These are phyloP conservation scores for Flaveria trinervia DNA, from an alignment of 129 eudicot genomes.

Conservation along the genomic window DNA sequence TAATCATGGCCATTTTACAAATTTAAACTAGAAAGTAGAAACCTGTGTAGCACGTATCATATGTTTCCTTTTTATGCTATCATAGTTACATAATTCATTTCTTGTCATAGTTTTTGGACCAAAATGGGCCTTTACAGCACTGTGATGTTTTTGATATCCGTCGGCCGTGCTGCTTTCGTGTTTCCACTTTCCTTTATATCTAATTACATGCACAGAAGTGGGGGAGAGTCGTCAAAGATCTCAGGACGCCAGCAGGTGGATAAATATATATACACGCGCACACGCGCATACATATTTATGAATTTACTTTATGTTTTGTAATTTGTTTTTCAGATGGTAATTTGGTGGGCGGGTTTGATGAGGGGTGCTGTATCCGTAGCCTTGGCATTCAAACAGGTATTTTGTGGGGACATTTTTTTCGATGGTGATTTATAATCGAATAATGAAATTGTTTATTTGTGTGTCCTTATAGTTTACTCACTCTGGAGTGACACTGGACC, in stretches of 20 bases:
- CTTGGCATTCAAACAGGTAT: slow-evolving; percentile 91
- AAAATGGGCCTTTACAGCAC: slow-evolving; percentile 57
- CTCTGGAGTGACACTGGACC: slow-evolving; percentile 71
- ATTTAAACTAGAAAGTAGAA: slow-evolving; percentile 18
- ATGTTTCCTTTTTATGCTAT: not conserved
- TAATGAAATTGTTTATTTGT: slow-evolving; percentile 9
- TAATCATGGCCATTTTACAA: slow-evolving; percentile 11
- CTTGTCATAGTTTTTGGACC: slow-evolving; percentile 50
- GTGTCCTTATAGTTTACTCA: slow-evolving; percentile 58
- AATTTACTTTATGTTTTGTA: not conserved
- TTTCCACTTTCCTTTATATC: slow-evolving; percentile 78
- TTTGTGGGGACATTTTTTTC: not conserved
- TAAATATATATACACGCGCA: not conserved
- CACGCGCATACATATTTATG: not conserved
- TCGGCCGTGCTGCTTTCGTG: slow-evolving; percentile 91
- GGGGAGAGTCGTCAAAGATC: slow-evolving; percentile 50
- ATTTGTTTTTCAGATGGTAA: slow-evolving; percentile 48
- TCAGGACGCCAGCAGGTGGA: slow-evolving; percentile 67
- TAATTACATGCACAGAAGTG: slow-evolving; percentile 58
- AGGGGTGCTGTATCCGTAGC: slow-evolving; percentile 96
- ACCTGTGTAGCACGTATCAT: not conserved
- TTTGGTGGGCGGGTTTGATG: slow-evolving; percentile 99
- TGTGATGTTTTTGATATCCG: slow-evolving; percentile 51
- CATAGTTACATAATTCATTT: slow-evolving; percentile 3
- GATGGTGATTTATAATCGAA: not conserved